Evolutionary conservation across 257 asterid genomes (phyloP).

Genomic region (Plectranthus barbatus): DNA sequence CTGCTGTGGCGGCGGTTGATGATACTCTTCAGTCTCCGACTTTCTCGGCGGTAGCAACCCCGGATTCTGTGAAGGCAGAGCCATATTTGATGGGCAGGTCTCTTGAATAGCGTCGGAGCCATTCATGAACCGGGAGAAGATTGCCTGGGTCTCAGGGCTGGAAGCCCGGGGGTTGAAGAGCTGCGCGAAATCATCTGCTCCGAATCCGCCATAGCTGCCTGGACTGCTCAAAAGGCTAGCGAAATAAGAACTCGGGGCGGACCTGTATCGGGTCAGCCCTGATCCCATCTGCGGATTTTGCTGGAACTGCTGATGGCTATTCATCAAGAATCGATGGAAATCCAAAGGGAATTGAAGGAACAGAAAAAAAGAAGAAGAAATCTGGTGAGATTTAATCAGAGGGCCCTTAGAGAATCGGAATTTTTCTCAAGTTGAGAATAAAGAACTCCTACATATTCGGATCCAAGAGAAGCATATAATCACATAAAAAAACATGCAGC

Average conservation of each 20-base stretch:
- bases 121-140: constrained; percentile 31
- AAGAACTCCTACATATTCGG: background rate
- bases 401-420: too few species aligned
- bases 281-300: constrained; percentile 19
- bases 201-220: constrained; percentile 31
- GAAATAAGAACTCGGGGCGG: constrained; percentile 83
- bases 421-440: background rate
- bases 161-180: constrained; percentile 42
- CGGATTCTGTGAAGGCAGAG: background rate
- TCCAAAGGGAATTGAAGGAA: background rate
- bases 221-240: constrained; percentile 31
- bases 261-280: constrained; percentile 64
- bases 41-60: background rate
- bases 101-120: background rate
- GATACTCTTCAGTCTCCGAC: background rate
- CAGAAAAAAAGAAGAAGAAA: too few species aligned
- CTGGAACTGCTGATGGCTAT: constrained; percentile 15
- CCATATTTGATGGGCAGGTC: background rate
- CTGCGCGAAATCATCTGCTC: constrained; percentile 48
- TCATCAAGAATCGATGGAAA: constrained; percentile 9
- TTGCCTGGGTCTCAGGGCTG: constrained; percentile 32
- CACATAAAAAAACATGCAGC: background rate
- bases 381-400: background rate
- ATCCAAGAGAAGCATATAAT: background rate
- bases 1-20: too few species aligned